These are phyloP conservation scores for Kazachstania martiniae DNA, from an alignment of 805 yeast species.

Conservation along the genomic window DNA sequence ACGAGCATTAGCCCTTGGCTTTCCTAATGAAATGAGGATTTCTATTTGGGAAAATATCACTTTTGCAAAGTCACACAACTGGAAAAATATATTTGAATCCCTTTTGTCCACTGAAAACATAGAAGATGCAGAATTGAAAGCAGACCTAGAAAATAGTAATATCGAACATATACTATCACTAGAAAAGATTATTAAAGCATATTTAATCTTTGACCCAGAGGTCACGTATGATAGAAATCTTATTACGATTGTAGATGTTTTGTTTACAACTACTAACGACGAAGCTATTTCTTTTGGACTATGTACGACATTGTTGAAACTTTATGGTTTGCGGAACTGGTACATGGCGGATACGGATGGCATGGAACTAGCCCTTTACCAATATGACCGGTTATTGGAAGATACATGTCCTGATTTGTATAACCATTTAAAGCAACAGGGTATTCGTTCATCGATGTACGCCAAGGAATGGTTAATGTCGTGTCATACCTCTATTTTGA, in stretches of 20 bases:
- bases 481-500: constrained; percentile 81
- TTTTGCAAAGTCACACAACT: constrained; percentile 4
- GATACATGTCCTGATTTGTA: constrained; percentile 58
- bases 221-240: constrained; percentile 95
- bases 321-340: constrained; percentile 60
- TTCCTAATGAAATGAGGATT: constrained; percentile 2
- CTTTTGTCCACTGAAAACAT: constrained; percentile 2
- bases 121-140: neutral
- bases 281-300: constrained; percentile 78
- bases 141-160: constrained; percentile 1
- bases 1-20: constrained; percentile 2
- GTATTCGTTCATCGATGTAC: constrained; percentile 84
- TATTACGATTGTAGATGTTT: constrained; percentile 79
- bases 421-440: constrained; percentile 71
- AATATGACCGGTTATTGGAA: constrained; percentile 80
- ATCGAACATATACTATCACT: too few relatives aligned
- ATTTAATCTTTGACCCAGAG: constrained; percentile 72
- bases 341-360: constrained; percentile 88
- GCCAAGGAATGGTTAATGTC: constrained; percentile 95
- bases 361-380: constrained; percentile 66
- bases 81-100: constrained; percentile 5
- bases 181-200: constrained; percentile 72
- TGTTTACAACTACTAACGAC: constrained; percentile 44
- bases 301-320: constrained; percentile 69
- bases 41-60: constrained; percentile 6